Evolutionary conservation across 1,284 basidiomycete species (phyloP), one percentile per base, ranked within the genome.

Genomic region (Leccinum griseonigrum): DNA sequence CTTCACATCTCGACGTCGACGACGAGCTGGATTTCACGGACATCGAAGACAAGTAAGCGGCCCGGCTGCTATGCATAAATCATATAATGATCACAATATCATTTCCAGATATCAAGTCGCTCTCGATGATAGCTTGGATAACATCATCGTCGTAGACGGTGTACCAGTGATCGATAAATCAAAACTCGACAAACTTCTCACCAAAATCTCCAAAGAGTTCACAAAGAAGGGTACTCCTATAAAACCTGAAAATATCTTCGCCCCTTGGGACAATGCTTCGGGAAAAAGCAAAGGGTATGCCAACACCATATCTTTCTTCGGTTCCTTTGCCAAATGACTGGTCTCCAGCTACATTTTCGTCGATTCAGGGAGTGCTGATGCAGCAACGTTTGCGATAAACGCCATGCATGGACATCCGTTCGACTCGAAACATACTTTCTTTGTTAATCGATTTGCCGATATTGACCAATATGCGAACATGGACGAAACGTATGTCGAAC

Each of bases 1-100:
- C 63, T 31, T 64, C 64, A 34, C 70, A 74, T 63, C 71, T 73
- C 55, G 68, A 76, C 65, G 69, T 76, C 62, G 85, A 88, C 65
- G 88, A 92, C 60, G 90, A 87, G 61, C 93, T 97, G 68, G 93
- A 98, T 76, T 98, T 91, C 75, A 86, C 90, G 60, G 96, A 98
- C 74, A 97, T 99, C 68, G 96, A 98, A 74, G 85, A 85, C 78
- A 93, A 94, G 94, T 97, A 67, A 63, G 85, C 77, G 8, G 26
- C 52, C 43, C 40, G 29, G 52, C 57, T 18, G 26, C 7, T 22
- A 48, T 14, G 29, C 29, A 28, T 52, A 18, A 31, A 32, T 60
- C 36, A 50, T 59, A 54, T 66, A 43, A 26, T 55, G 4, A 60
- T 65, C 58, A 70, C 60, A 64, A 64, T 26, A 26, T 53, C 43